A percentile compares a stretch with the other conserved stretches of the same genome.
Evolutionary conservation across 345 rosid genomes (phyloP).

Genomic region (Limnanthes douglasii): DNA sequence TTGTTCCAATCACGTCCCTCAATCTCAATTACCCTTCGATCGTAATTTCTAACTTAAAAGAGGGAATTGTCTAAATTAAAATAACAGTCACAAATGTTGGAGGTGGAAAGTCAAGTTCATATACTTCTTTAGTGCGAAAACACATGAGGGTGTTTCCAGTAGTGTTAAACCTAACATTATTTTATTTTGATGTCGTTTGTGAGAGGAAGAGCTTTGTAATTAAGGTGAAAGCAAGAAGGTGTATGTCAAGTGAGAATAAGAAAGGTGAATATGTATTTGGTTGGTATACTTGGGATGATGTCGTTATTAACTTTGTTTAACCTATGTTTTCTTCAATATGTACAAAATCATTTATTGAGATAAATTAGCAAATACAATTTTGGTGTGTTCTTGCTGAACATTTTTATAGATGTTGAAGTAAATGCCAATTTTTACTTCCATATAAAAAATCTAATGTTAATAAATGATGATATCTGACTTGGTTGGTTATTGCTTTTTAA

Average conservation of each 20-base stretch:
- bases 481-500: no score
- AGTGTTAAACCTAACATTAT: constrained; percentile 20
- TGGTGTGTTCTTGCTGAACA: no score
- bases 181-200: constrained; percentile 24
- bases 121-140: constrained; percentile 21
- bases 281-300: constrained; percentile 48
- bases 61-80: constrained; percentile 12
- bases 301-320: no score
- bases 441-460: no score
- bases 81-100: constrained; percentile 57
- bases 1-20: constrained; percentile 8
- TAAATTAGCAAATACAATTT: no score
- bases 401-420: no score
- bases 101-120: constrained; percentile 6
- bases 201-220: constrained; percentile 34
- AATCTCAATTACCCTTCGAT: constrained; percentile 50
- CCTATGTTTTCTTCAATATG: no score
- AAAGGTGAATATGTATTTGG: constrained; percentile 36
- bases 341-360: no score
- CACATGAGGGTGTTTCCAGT: constrained; percentile 26
- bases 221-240: constrained; percentile 7
- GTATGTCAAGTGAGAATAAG: background rate
- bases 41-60: constrained; percentile 22
- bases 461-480: no score
- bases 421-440: no score